Percentiles rank a stretch among this genome's conserved stretches.
Conservation (phyloP, 169 alveolate species). For the Plasmodium vivax region DNA sequence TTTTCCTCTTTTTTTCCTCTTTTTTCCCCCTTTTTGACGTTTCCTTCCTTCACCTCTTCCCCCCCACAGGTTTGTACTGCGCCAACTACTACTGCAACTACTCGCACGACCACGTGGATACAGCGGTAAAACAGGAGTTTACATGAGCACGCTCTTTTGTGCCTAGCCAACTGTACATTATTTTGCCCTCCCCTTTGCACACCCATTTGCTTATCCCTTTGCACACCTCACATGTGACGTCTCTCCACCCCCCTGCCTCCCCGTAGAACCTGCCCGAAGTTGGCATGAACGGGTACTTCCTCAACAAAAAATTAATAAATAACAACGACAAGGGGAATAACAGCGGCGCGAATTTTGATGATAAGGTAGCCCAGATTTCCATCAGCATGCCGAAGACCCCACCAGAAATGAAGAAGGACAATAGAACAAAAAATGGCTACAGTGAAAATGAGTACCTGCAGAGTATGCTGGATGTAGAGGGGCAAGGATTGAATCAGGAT, state of each 20-base stretch:
- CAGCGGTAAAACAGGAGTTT: conserved; percentile 6
- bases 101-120: conserved; percentile 46
- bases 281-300: conserved; percentile 51
- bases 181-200: background rate
- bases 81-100: conserved; percentile 53
- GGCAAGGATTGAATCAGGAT: background rate
- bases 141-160: background rate
- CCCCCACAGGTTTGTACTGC: conserved; percentile 19
- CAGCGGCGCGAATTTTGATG: background rate
- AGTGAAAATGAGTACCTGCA: conserved; percentile 57
- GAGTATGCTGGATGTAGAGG: conserved; percentile 15
- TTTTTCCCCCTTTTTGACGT: background rate
- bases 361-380: conserved; percentile 59
- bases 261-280: conserved; percentile 31
- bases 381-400: conserved; percentile 72
- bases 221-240: background rate
- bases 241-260: background rate
- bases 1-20: background rate
- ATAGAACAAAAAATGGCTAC: conserved; percentile 16
- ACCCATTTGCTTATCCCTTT: background rate
- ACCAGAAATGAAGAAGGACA: conserved; percentile 67
- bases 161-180: background rate
- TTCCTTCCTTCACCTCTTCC: background rate
- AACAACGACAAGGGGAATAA: background rate
- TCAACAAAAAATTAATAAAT: conserved; percentile 51